Evolutionary conservation across 2,329 filamentous ascomycete species (phyloP), one percentile per base, ranked within the genome.

Genomic region (Clonostachys rhizophaga): DNA sequence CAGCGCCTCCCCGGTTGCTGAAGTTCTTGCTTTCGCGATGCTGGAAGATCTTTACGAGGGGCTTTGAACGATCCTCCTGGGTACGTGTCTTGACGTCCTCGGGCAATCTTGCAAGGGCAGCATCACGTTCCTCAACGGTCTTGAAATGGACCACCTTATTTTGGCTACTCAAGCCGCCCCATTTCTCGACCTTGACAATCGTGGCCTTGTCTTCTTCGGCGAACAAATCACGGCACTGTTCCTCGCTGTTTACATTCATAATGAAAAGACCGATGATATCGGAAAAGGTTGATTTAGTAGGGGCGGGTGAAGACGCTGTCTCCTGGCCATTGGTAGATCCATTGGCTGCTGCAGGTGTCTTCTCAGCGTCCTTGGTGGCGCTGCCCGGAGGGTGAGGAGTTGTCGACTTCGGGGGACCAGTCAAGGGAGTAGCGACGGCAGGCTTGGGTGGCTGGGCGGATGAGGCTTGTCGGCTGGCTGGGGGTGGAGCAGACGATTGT

Each of bases 141-240:
- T 86, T 83, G 71, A 97, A 97, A 54, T 91, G 86, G 24, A 89
- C 90, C 44, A 96, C 89, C 70, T 86, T 91, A 72, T 90, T 90
- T 30, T 30, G 24, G 24, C 24, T 30, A 30, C 4, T 30, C 51
- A 83, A 83, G 59, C 83, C 83, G 36, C 86, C 86, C 72, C 84
- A 88, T 68, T 89, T 91, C 59, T 90, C 85, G 44, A 92, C 76
- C 67, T 84, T 86, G 47, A 81, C 67, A 54, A 96, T 89, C 71
- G 95, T 96, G 34, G 79, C 63, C 61, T 83, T 85, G 61, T 96
- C 90, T 58, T 95, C 89, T 12, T 94, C 84, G 2, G 82, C 75
- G 62, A 99, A 92, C 20, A 96, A 75, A 34, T 89, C 84, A 48
- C 86, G 85, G 36, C 89, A 86, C 50, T 91, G 88, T 34, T 96